phyloP scores from a whole-genome alignment of 2,329 filamentous ascomycete species.

The Penicillium sp. region DNA sequence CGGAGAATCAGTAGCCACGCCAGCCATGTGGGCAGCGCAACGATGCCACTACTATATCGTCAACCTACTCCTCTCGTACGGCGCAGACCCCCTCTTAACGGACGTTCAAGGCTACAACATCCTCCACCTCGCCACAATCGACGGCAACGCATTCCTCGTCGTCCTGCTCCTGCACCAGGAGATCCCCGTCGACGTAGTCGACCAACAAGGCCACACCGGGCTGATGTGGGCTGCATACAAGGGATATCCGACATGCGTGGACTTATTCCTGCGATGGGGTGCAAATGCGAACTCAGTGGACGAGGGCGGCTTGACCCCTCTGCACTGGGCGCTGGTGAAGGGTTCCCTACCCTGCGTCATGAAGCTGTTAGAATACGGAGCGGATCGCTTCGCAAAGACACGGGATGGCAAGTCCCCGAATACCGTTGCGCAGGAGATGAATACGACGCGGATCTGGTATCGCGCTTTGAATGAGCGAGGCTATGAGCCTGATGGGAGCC shows the following conservation, averaged over 20 bases:
- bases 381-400: slow-evolving; percentile 89
- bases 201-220: slow-evolving; percentile 87
- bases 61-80: slow-evolving; percentile 85
- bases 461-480: slow-evolving; percentile 82
- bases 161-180: slow-evolving; percentile 91
- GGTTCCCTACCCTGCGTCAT: slow-evolving; percentile 87
- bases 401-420: slow-evolving; percentile 87
- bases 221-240: slow-evolving; percentile 99
- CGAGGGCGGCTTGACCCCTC: slow-evolving; percentile 88
- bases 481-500: slow-evolving; percentile 77
- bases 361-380: slow-evolving; percentile 93
- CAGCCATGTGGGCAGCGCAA: slow-evolving; percentile 96
- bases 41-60: slow-evolving; percentile 96
- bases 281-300: slow-evolving; percentile 90
- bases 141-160: slow-evolving; percentile 90
- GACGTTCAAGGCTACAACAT: slow-evolving; percentile 98
- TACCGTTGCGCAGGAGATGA: slow-evolving; percentile 86
- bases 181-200: slow-evolving; percentile 88
- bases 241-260: slow-evolving; percentile 88
- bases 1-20: slow-evolving; percentile 91
- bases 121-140: slow-evolving; percentile 93
- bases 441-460: slow-evolving; percentile 80
- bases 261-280: slow-evolving; percentile 91
- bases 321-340: slow-evolving; percentile 97
- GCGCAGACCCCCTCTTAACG: slow-evolving; percentile 88